Evolutionary conservation across 768 basidiomycete species (phyloP), one percentile per base, ranked within the genome.

Genomic region (Pisolithus microcarpus): DNA sequence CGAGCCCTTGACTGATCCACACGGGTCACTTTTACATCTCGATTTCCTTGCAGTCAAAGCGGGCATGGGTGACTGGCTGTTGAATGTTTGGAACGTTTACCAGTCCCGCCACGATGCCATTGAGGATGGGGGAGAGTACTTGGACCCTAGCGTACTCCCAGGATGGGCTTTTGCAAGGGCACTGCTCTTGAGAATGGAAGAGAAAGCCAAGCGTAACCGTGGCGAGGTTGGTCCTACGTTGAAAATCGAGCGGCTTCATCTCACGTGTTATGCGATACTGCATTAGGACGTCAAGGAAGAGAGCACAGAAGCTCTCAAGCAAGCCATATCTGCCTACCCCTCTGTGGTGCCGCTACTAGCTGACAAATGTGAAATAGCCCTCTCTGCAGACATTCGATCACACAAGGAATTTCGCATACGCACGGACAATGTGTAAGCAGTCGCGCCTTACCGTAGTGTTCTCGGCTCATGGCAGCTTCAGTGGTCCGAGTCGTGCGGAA

Each of bases 1-100:
- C 0, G 92, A 96, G 61, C 91, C 94, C 0, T 78, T 79, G 70
- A 74, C 73, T n/a, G 93, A 95, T 59, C 94, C 94, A 0, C 93
- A 96, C 59, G 93, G 91, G 2, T 78, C 85, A 1, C 69, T 86
- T 1, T 71, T 93, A 11, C 85, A 91, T 60, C 74, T 98, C 1
- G 93, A 99, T 58, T 87, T 84, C 61, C 73, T 97, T 19, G 83
- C 90, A 0, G 70, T 91, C 53, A 95, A 93, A 64, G 76, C 85
- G 0, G 82, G 83, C 24, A 85, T 93, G 80, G 63, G 74, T 10
- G 72, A 83, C 38, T 98, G 93, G 94, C 62, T 97, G 9, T 63
- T 93, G 40, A 81, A 87, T 37, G 63, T 88, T 34, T 87, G 72
- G 61, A 26, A 53, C 5, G 60, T 63, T 19, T 55, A 57, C 49